Evolutionary conservation across 495 filamentous ascomycete genomes (phyloP), one percentile per base, ranked within the genome.

Genomic region (Glutinoglossum americanum): DNA sequence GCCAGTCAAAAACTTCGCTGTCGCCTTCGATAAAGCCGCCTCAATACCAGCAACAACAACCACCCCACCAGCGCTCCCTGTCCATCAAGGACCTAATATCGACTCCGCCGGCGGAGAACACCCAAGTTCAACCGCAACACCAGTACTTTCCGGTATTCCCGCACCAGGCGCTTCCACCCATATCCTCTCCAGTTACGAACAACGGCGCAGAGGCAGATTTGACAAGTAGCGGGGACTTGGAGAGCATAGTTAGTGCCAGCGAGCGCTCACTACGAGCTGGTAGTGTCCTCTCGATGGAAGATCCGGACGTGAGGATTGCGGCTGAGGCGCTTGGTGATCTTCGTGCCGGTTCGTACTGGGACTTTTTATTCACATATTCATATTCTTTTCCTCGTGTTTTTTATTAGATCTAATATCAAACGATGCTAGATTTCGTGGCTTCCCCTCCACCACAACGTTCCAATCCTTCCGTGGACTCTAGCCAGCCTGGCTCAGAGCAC

Each of bases 221-320:
- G 26, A 10, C 49, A 0, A 53, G 54, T 30, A 39, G 11, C 8
- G 37, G 32, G 3, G 54, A 56, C 13, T 2, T 56, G 28, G 37
- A 45, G 32, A 56, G 54, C 54, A 13, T 39, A 2, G 54, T 56
- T 15, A 39, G 32, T 23, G 54, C 25, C 27, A 56, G 54, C 32
- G 54, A 56, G 10, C 54, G 54, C 8, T 39, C 32, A n/a, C 25
- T 39, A 9, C 25, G 54, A 39, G 54, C 28, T 10, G 56, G 28
- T 5, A 58, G 56, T 15, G 45, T 39, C 3, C 44, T 59, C n/a
- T 59, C 57, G 7, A 59, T 59, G 45, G 57, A 59, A 26, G 57
- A 59, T 28, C 57, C 51, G 23, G 56, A 58, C 44, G 56, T 58
- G 21, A 45, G 56, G 25, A 54, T 59, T 41, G 57, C 57, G 4